Base-by-base conservation (phyloP, 345 rosid species). In the Acer campestre region DNA sequence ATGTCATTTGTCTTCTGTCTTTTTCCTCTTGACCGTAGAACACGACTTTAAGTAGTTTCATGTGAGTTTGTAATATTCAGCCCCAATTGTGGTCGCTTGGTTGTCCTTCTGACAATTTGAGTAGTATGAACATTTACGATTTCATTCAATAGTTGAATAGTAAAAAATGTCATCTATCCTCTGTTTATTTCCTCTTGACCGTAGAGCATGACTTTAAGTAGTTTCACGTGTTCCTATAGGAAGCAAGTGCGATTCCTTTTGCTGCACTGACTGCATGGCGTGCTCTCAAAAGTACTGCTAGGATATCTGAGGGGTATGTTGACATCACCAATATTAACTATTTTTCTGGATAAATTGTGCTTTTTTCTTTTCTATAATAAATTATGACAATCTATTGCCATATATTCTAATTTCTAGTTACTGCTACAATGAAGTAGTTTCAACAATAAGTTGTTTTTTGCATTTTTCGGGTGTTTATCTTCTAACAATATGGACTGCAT, bases 261-360 rank as follows among this genome's bases (percentile, higher is more conserved):
- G 98, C 99, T 64, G 94, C 99, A 3, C 83, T 95, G 80, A 95
- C 99, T 70, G 98, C 99, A 73, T 95, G 99, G 99, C 91, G 98
- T 70, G 99, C 93, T 82, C 83, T 95, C 75, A 92, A 88, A 84
- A 84, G 92, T 76, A 91, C 96, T 75, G 99, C 99, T 68, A 87
- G 99, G 86, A 89, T 93, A 75, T 77, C 84, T 66, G 94, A 91
- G 81, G 99, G 98, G 99, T 95, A 92, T 68, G 88, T 4, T 80
- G 78, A 62, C 70, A 17, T 75, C 74, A 27, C 51, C 7, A 49
- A 68, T 12, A 10, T 20, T 12, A 6, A 42, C 9, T 20, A n/a
- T 22, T 61, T 18, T 46, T 25, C 49, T 22, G 55, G 55, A 51
- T 66, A 11, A 46, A 48, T 7, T 14, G 6, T 0, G 0, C 0